These are phyloP conservation scores for Monosporascus sp. DNA, from an alignment of 2,329 filamentous ascomycete species.

Conservation along the genomic window DNA sequence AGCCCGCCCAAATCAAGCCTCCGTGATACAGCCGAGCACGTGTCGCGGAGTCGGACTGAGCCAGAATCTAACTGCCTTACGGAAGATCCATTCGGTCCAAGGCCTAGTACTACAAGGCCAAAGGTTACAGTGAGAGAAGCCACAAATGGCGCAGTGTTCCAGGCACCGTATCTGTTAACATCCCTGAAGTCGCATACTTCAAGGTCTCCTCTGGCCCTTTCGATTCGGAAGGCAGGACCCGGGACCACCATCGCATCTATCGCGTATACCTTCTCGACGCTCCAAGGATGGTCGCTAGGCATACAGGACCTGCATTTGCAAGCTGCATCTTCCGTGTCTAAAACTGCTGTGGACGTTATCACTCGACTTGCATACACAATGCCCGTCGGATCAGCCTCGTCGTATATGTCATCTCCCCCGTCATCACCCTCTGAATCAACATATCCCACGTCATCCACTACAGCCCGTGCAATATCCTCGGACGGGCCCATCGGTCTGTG, in stretches of 20 bases:
- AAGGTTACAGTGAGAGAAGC: background rate
- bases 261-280: constrained; percentile 75
- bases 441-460: background rate
- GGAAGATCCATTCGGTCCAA: too few relatives aligned
- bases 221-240: constrained; percentile 59
- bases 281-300: constrained; percentile 80
- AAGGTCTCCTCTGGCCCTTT: constrained; percentile 73
- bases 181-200: constrained; percentile 78
- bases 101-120: too few relatives aligned
- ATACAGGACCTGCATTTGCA: constrained; percentile 80
- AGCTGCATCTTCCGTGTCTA: constrained; percentile 19
- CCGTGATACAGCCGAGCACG: too few relatives aligned
- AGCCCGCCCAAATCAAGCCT: constrained; percentile 10
- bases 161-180: constrained; percentile 58
- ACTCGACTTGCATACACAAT: constrained; percentile 37
- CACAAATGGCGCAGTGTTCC: constrained; percentile 12
- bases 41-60: too few relatives aligned
- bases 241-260: constrained; percentile 71
- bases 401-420: constrained; percentile 13
- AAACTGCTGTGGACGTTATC: constrained; percentile 27
- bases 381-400: constrained; percentile 21
- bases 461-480: constrained; percentile 6
- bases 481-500: constrained; percentile 58
- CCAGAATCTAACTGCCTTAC: too few relatives aligned
- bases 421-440: constrained; percentile 19